phyloP scores from a whole-genome alignment of 2,329 filamentous ascomycete species.

The Pseudocercospora eumusae region DNA sequence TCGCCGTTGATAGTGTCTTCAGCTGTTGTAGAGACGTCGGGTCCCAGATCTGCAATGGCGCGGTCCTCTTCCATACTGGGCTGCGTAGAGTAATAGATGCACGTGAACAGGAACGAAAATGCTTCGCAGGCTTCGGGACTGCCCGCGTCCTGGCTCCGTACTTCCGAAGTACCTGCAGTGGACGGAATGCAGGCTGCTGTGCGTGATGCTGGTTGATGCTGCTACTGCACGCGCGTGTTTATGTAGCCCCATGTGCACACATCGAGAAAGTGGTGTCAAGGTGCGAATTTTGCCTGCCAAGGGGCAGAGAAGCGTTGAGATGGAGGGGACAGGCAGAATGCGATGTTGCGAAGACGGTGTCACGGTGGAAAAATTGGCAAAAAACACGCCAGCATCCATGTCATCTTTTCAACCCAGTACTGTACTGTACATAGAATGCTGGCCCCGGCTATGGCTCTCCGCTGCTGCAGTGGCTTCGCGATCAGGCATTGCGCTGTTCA shows the following conservation, averaged over 20 bases:
- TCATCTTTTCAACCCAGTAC: no score
- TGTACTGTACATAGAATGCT: no score
- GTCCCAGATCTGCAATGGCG: conserved; percentile 67
- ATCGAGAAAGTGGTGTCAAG: neutral
- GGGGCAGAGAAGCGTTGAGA: conserved; percentile 1
- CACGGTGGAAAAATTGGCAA: neutral
- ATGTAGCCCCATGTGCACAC: neutral
- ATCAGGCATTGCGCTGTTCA: neutral
- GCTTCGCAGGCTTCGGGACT: neutral
- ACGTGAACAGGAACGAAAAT: neutral
- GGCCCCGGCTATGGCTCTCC: neutral
- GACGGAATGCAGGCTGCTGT: neutral
- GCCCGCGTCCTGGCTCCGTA: neutral
- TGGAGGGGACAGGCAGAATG: neutral
- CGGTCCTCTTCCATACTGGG: conserved; percentile 74
- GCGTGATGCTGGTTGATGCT: neutral
- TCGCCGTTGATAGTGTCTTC: conserved; percentile 55
- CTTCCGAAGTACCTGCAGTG: neutral
- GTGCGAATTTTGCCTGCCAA: neutral
- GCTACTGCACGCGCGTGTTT: neutral
- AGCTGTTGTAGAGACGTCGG: conserved; percentile 61
- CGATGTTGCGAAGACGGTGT: neutral
- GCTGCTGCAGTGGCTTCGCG: no score
- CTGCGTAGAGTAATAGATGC: neutral
- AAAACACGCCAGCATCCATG: neutral